Conservation (phyloP, 2,329 filamentous ascomycete species). For the Xylariaceae sp. region DNA sequence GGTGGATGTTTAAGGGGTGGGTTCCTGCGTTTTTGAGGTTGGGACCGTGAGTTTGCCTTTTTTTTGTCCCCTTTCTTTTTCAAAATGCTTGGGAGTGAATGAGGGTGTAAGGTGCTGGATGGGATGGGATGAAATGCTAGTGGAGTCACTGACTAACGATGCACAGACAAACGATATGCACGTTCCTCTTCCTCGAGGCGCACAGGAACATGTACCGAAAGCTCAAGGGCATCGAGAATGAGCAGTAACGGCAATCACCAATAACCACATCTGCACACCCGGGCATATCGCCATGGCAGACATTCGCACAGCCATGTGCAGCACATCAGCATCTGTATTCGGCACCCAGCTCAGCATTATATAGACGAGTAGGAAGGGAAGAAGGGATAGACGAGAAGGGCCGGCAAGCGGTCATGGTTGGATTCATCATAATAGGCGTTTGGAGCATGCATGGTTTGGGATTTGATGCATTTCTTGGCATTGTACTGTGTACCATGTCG, state of each 20-base stretch:
- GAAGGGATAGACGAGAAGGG: constrained; percentile 8
- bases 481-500: constrained; percentile 16
- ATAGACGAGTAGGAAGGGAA: constrained; percentile 11
- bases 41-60: constrained; percentile 52
- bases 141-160: background rate
- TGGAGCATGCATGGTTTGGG: constrained; percentile 5
- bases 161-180: constrained; percentile 74
- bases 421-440: background rate
- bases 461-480: constrained; percentile 8
- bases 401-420: background rate
- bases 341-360: background rate
- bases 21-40: constrained; percentile 70
- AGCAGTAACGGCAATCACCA: background rate
- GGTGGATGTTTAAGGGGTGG: constrained; percentile 90
- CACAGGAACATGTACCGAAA: constrained; percentile 75
- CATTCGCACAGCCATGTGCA: too few species aligned
- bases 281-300: too few species aligned
- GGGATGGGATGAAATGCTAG: too few species aligned
- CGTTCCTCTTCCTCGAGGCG: constrained; percentile 81
- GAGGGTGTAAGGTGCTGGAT: too few species aligned
- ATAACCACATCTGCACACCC: too few species aligned
- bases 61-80: background rate
- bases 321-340: background rate
- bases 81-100: background rate
- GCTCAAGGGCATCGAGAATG: constrained; percentile 43